phyloP scores from a whole-genome alignment of 306 rosid species.

The Cotoneaster glaucophyllus region DNA sequence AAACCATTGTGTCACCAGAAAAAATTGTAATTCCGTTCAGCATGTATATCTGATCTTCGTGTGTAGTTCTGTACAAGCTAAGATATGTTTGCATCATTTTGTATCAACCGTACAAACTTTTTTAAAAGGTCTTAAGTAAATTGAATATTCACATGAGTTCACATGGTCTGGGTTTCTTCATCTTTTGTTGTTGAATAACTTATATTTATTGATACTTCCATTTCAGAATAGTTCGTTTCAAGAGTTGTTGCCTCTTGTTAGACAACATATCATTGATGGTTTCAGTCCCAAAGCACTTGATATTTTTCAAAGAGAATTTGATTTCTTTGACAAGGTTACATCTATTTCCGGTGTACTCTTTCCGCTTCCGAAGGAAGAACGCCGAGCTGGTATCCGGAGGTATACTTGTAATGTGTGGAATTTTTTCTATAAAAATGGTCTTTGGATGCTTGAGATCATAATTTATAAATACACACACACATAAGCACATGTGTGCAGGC shows the following conservation, averaged over 20 bases:
- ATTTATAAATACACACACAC: not conserved
- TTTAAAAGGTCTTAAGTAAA: not conserved
- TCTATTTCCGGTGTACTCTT: conserved; percentile 86
- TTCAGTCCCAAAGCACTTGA: conserved; percentile 73
- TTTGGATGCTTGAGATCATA: not conserved
- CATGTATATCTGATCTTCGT: not conserved
- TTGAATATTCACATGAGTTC: not conserved
- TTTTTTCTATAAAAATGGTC: not conserved
- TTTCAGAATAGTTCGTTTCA: conserved; percentile 78
- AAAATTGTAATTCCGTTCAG: conserved; percentile 5
- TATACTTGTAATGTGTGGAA: conserved; percentile 15
- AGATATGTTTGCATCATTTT: conserved; percentile 12
- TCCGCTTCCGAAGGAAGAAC: conserved; percentile 86
- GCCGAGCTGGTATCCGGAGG: conserved; percentile 88
- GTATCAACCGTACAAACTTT: not conserved
- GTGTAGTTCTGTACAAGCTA: conserved; percentile 6
- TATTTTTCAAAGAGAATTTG: conserved; percentile 77
- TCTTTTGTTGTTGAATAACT: conserved; percentile 2
- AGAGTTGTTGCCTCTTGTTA: conserved; percentile 72
- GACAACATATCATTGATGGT: conserved; percentile 73
- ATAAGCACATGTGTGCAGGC: not conserved
- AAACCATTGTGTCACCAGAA: not conserved
- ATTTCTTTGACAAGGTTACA: conserved; percentile 96
- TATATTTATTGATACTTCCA: conserved; percentile 21
- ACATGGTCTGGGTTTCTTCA: not conserved